Conservation (phyloP, 2,329 filamentous ascomycete genomes). For the Fusarium humuli region DNA sequence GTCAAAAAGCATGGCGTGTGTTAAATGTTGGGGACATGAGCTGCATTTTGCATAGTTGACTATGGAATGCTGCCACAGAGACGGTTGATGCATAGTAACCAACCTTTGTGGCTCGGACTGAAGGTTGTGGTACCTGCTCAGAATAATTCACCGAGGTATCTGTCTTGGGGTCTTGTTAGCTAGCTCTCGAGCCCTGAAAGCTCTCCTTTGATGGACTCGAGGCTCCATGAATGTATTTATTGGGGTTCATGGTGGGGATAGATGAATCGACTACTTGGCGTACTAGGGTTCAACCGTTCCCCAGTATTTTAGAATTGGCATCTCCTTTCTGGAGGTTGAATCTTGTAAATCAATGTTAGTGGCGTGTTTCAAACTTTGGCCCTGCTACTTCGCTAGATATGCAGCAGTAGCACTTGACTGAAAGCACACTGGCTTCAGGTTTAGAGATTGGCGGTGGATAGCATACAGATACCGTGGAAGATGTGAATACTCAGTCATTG, state of each 20-base stretch:
- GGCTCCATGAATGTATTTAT: conserved; percentile 10
- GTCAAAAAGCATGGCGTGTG: conserved; percentile 23
- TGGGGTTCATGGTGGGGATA: conserved; percentile 28
- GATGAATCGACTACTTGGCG: conserved; percentile 15
- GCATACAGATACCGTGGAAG: not conserved
- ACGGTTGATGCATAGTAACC: conserved; percentile 15
- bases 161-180: not conserved
- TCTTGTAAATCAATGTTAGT: conserved; percentile 16
- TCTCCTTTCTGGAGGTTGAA: conserved; percentile 25
- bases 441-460: not conserved
- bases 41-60: conserved; percentile 11
- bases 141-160: conserved; percentile 9
- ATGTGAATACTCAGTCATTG: not conserved
- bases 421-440: not conserved
- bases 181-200: not conserved
- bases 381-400: conserved; percentile 1
- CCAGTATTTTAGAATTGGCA: conserved; percentile 40
- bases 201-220: conserved; percentile 14
- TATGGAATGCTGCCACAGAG: conserved; percentile 9
- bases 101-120: conserved; percentile 6
- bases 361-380: conserved; percentile 22
- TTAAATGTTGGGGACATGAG: conserved; percentile 40
- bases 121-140: conserved; percentile 4
- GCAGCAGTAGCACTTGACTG: not conserved
- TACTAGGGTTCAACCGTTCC: conserved; percentile 25